These are phyloP conservation scores for Chrysophaeum taylorii DNA, from an alignment of 352 stramenopile genomes.

Conservation along the genomic window DNA sequence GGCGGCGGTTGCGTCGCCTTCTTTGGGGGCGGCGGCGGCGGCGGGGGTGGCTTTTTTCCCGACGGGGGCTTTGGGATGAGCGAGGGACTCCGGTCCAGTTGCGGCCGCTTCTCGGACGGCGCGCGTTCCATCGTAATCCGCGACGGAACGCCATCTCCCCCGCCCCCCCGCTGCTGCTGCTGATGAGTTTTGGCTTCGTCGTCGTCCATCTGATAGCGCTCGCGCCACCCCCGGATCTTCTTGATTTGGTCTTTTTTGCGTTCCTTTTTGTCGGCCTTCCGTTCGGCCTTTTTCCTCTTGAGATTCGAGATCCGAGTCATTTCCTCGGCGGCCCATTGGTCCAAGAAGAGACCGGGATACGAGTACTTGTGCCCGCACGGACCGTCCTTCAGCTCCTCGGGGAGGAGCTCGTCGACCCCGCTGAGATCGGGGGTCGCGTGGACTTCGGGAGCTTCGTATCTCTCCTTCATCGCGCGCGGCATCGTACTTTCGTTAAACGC, in stretches of 20 bases:
- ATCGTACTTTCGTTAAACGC: background rate
- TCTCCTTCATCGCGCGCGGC: background rate
- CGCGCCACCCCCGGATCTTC: no score
- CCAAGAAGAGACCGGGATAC: conserved; percentile 4
- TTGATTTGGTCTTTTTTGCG: no score
- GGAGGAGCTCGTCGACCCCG: background rate
- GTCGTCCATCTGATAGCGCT: background rate
- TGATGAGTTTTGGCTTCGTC: background rate
- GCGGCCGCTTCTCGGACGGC: background rate
- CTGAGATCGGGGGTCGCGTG: background rate
- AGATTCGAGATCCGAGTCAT: background rate
- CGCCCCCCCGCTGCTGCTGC: background rate
- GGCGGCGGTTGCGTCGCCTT: background rate
- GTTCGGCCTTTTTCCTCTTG: background rate
- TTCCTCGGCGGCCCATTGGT: conserved; percentile 11
- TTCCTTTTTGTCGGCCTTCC: background rate
- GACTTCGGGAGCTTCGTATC: background rate
- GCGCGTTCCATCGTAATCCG: background rate
- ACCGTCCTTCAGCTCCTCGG: background rate
- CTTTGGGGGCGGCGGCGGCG: background rate
- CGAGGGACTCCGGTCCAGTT: no score
- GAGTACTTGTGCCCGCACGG: background rate
- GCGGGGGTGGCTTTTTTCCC: background rate
- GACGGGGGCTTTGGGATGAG: background rate
- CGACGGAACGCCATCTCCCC: background rate